Conservation (phyloP, 306 rosid species). For the Dalbergia cultrata region DNA sequence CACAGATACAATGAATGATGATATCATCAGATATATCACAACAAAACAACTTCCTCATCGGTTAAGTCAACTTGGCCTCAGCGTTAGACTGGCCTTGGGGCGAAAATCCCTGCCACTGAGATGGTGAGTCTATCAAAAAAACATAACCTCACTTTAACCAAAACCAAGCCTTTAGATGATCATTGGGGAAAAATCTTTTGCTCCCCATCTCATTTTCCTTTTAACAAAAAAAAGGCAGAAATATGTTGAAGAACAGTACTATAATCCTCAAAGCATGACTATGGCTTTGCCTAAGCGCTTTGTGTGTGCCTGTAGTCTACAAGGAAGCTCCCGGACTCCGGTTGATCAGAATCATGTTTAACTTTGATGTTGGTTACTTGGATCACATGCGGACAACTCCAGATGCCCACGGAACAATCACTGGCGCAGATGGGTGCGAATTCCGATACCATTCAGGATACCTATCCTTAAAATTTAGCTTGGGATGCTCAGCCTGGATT, state of each 20-base stretch:
- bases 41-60: conserved; percentile 39
- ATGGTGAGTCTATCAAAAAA: conserved; percentile 26
- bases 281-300: conserved; percentile 43
- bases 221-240: background rate
- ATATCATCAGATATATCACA: conserved; percentile 30
- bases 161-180: conserved; percentile 32
- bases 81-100: conserved; percentile 35
- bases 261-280: conserved; percentile 40
- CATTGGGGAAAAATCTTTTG: background rate
- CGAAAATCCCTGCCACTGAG: conserved; percentile 33
- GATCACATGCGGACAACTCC: conserved; percentile 62
- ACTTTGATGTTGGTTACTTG: conserved; percentile 18
- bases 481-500: conserved; percentile 81
- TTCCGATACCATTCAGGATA: conserved; percentile 77
- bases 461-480: conserved; percentile 73
- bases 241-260: conserved; percentile 38
- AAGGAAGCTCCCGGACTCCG: conserved; percentile 16
- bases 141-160: background rate
- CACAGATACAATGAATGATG: conserved; percentile 45
- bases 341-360: conserved; percentile 23
- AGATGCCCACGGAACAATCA: conserved; percentile 85
- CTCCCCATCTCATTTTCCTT: conserved; percentile 45
- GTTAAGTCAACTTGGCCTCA: conserved; percentile 36
- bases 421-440: conserved; percentile 71
- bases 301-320: conserved; percentile 38